These are phyloP conservation scores for Cajanus cajan DNA, from an alignment of 306 rosid genomes.

Conservation along the genomic window DNA sequence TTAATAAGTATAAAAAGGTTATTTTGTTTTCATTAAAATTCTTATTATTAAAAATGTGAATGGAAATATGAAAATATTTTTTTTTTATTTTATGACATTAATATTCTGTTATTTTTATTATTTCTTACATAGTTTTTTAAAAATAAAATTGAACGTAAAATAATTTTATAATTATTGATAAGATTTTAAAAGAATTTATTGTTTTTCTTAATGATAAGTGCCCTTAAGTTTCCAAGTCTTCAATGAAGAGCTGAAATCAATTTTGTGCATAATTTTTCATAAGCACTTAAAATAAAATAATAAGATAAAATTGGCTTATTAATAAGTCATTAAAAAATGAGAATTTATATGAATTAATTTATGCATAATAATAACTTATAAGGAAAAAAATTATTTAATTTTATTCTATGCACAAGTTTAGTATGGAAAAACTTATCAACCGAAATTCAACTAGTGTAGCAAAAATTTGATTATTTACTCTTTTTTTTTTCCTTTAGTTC, in stretches of 20 bases:
- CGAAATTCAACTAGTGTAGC: too few relatives aligned
- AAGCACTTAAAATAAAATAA: too few relatives aligned
- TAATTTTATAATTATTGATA: not conserved
- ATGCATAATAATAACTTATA: too few relatives aligned
- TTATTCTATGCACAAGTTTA: too few relatives aligned
- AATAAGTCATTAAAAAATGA: too few relatives aligned
- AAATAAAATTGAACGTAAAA: not conserved
- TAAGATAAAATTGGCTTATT: too few relatives aligned
- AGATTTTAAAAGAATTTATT: not conserved
- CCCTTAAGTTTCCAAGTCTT: not conserved
- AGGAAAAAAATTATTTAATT: too few relatives aligned
- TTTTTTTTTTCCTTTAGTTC: not conserved
- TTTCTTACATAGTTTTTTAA: not conserved
- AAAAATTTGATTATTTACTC: not conserved
- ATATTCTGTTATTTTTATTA: not conserved
- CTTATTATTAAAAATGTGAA: not conserved
- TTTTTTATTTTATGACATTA: too few relatives aligned
- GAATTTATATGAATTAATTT: too few relatives aligned
- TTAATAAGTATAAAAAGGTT: not conserved
- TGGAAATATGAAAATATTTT: not conserved
- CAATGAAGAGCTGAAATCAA: not conserved
- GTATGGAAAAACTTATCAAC: too few relatives aligned
- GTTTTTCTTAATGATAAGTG: not conserved
- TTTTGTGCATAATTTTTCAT: too few relatives aligned
- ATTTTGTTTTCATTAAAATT: not conserved